Evolutionary conservation across 75 land plant species (phyloP).

Genomic region (Selaginella tamariscina): DNA sequence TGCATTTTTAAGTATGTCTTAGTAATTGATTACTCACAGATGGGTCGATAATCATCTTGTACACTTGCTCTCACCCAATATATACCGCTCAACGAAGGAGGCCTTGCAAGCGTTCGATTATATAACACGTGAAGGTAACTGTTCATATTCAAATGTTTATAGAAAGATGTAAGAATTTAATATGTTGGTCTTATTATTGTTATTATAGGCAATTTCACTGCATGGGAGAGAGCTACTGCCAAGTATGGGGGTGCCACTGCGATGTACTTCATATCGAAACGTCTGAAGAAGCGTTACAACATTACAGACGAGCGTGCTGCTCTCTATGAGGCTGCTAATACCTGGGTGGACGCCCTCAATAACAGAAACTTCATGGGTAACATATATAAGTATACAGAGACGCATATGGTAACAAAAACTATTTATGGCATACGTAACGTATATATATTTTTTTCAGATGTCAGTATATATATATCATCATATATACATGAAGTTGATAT

Average conservation of each 20-base stretch:
- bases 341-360: constrained; percentile 82
- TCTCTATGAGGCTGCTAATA: constrained; percentile 78
- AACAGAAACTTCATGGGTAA: constrained; percentile 75
- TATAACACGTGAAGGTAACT: constrained; percentile 75
- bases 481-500: no score
- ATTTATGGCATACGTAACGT: no score
- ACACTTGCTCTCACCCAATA: constrained; percentile 93
- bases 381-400: no score
- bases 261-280: constrained; percentile 90
- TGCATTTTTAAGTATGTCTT: no score
- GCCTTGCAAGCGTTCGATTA: constrained; percentile 95
- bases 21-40: constrained; percentile 25
- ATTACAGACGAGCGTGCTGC: constrained; percentile 87
- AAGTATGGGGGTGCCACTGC: constrained; percentile 93
- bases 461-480: no score
- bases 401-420: no score
- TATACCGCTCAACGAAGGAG: constrained; percentile 69
- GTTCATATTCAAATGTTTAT: no score
- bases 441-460: no score
- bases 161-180: no score
- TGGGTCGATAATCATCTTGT: constrained; percentile 98
- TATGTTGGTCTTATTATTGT: neutral
- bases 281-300: constrained; percentile 76
- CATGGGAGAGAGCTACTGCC: constrained; percentile 59
- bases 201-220: constrained; percentile 72